Evolutionary conservation across 768 basidiomycete species (phyloP), one percentile per base, ranked within the genome.

Genomic region (Antrodiella citrinella): DNA sequence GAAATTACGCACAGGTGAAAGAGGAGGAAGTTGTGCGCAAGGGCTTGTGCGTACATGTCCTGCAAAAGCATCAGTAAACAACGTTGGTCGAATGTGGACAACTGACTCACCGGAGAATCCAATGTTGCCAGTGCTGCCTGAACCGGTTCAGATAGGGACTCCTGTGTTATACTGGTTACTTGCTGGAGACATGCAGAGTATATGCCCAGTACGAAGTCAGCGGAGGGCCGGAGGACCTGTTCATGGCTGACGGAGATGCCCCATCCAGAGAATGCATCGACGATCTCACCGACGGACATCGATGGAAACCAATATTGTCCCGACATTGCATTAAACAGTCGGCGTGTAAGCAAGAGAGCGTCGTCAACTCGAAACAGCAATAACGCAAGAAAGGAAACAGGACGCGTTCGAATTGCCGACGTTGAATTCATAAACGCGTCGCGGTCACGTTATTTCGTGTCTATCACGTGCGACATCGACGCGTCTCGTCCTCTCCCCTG

Each of bases 111-210:
- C 55, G 76, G 73, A 52, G 81, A 54, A 3, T 75, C 73, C 0
- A 80, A 70, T 2, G 72, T 67, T 12, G 71, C 66, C 30, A 90
- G 63, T 0, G 79, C 73, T 26, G 69, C 71, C 53, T 84, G 76
- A 0, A 77, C 72, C 0, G 87, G 77, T 2, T 78, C 74, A 51
- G 77, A 73, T 4, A 91, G 72, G 23, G 67, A 65, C 7, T 82
- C 80, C 26, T 76, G 72, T 24, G 72, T 72, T 49, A 91, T 70
- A 47, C 76, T 75, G 4, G 83, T 83, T 51, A 88, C 79, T 58
- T 86, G 82, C 39, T 83, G 75, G 39, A 91, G 73, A 60, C 86
- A 86, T 5, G 82, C 78, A 51, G 70, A 73, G 66, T 85, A 91
- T 18, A 90, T 76, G 47, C 69, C 71, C 30, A 81, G 73, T 24